Conservation (phyloP, 495 filamentous ascomycete species). For the Pyrenula aspistea region DNA sequence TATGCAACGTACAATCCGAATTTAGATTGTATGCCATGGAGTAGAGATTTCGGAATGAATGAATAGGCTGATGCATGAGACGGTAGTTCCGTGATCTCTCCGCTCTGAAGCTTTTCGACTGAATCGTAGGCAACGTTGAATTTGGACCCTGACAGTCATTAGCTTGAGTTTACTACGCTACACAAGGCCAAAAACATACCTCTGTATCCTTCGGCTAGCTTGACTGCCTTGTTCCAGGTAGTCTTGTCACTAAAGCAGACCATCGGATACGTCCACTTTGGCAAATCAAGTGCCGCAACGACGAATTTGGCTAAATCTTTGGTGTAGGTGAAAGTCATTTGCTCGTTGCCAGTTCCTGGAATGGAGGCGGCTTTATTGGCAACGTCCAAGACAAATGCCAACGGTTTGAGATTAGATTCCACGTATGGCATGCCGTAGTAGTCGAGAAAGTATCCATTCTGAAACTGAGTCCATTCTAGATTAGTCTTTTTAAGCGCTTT, state of each 20-base stretch:
- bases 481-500: slow-evolving; percentile 8
- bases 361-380: slow-evolving; percentile 32
- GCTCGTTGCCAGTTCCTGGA: slow-evolving; percentile 35
- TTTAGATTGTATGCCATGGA: slow-evolving; percentile 16
- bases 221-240: slow-evolving; percentile 34
- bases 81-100: slow-evolving; percentile 34
- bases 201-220: slow-evolving; percentile 30
- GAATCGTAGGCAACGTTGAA: slow-evolving; percentile 37
- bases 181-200: slow-evolving; percentile 16
- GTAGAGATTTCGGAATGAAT: slow-evolving; percentile 19
- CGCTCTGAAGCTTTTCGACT: slow-evolving; percentile 30
- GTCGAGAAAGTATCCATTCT: slow-evolving; percentile 42
- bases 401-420: slow-evolving; percentile 15
- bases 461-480: slow-evolving; percentile 36
- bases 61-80: slow-evolving; percentile 17
- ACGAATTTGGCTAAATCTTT: slow-evolving; percentile 39
- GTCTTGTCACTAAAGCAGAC: slow-evolving; percentile 31
- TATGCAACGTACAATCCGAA: slow-evolving; percentile 13
- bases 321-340: slow-evolving; percentile 38
- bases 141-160: slow-evolving; percentile 24
- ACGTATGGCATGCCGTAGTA: slow-evolving; percentile 38
- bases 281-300: slow-evolving; percentile 27
- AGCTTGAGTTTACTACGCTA: not conserved
- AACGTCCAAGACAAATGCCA: slow-evolving; percentile 33
- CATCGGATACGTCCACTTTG: slow-evolving; percentile 33